phyloP scores from a whole-genome alignment of 345 rosid genomes.

The Populus pruinosa region DNA sequence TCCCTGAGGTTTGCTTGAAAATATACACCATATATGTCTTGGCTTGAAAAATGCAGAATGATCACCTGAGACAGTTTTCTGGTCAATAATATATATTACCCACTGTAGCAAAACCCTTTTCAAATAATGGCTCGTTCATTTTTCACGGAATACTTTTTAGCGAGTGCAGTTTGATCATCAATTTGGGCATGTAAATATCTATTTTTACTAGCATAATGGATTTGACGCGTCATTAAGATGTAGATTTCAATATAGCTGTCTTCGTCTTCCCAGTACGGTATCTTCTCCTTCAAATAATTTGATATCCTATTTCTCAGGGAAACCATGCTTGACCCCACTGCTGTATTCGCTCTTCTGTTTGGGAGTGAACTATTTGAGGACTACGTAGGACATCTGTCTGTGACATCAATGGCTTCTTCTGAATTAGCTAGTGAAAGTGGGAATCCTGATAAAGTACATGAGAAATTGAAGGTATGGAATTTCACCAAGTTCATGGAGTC shows the following conservation, averaged over 20 bases:
- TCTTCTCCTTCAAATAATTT: background rate
- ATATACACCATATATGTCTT: background rate
- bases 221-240: background rate
- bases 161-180: background rate
- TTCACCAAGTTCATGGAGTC: background rate
- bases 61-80: background rate
- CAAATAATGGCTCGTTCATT: background rate
- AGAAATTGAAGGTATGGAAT: slow-evolving; percentile 63
- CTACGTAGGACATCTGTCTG: slow-evolving; percentile 85
- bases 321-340: slow-evolving; percentile 77
- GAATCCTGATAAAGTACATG: slow-evolving; percentile 60
- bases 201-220: background rate
- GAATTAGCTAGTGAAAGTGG: slow-evolving; percentile 50
- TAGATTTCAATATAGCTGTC: background rate
- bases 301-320: slow-evolving; percentile 45
- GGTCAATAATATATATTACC: background rate
- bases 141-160: background rate
- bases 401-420: slow-evolving; percentile 84
- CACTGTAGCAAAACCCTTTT: background rate
- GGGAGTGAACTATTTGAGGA: slow-evolving; percentile 96
- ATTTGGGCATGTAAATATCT: background rate
- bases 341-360: slow-evolving; percentile 86
- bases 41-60: background rate
- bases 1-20: background rate
- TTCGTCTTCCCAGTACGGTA: background rate